Evolutionary conservation across 2,329 filamentous ascomycete species (phyloP), one percentile per base, ranked within the genome.

Genomic region (Colletotrichum tanaceti): DNA sequence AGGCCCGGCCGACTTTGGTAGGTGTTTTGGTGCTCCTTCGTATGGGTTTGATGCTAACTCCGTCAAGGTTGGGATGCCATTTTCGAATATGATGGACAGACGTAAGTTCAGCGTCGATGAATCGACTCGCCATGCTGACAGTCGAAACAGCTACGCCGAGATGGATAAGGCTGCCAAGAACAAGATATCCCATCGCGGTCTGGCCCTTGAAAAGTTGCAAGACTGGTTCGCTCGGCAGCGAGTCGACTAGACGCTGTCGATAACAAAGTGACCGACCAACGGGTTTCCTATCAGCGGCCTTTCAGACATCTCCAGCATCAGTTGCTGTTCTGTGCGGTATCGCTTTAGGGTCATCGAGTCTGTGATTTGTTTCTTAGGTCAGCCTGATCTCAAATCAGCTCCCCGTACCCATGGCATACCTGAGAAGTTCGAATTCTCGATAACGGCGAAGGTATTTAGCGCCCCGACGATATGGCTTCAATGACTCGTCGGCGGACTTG

Each of bases 141-240:
- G 5, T 63, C 35, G 16, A 53, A 6, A 71, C 52, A 91, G 89
- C 2, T 91, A 97, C 78, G 96, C 96, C 35, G 96, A 99, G 83
- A 99, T 99, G 96, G 91, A 93, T 59, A 94, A 92, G 79, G 81
- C 78, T 11, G 88, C 90, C 77, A 97, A 97, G 89, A 99, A 98
- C 83, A 89, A 90, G 76, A 93, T 99, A 75, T 98, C 94, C 32
- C 96, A 99, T 81, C 91, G 96, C 50, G 91, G 88, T 72, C 93
- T 91, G 76, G 96, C 96, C n/a, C 83, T 99, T 61, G 86, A 89
- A 72, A 97, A 97, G 81, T 85, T 99, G 71, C 92, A 93, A 76
- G 85, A 84, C 43, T 98, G 95, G 93, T 86, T 97, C 73, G 85
- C 87, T 66, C 83, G 80, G 58, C 76, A 81, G 50, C 59, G 20